Evolutionary conservation across 2,329 filamentous ascomycete species (phyloP), one percentile per base, ranked within the genome.

Genomic region (Aspergillus quadricinctus): DNA sequence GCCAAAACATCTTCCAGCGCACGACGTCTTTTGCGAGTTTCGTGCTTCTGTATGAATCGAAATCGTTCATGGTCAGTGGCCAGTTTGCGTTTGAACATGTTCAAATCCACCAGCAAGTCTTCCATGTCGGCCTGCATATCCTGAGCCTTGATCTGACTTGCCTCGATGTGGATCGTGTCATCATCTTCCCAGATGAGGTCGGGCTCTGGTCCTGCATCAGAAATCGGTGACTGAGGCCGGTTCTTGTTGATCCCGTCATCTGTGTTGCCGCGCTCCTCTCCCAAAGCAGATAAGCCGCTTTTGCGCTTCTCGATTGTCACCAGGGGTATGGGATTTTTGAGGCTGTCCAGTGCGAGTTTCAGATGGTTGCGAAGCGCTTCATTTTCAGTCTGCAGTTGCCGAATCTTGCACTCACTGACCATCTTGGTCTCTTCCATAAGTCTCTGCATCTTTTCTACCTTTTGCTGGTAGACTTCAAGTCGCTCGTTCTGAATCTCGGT

Each of bases 361-460:
- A 99, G 79, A 74, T 99, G 94, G 57, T 94, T 81, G 60, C 92
- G 83, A 66, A 97, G 76, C 0, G 92, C 89, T 69, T 97, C 93
- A 61, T 96, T 97, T 78, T 99, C 86, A 1, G 89, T 92, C 72
- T 89, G 88, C 53, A 99, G 77, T 61, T 88, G 90, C 64, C 91
- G 87, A 70, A 99, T 96, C 81, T 96, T 97, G 78, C 89, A 91
- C 70, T 97, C 93, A 29, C 89, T 88, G 14, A 97, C 89, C 72
- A 95, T 88, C 58, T 88, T 86, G 61, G 88, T 88, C 77, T 99
- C 94, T 72, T 97, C 92, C 92, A 97, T 97, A 74, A 96, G 84
- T 57, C 92, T 87, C 74, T 97, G 92, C 88, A 99, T 92, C 55
- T 88, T 85, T 49, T 85, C 82, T 19, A 99, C 94, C 67, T 92